Evolutionary conservation across 306 rosid species (phyloP), one percentile per base, ranked within the genome.

Genomic region (Citrullus amarus): DNA sequence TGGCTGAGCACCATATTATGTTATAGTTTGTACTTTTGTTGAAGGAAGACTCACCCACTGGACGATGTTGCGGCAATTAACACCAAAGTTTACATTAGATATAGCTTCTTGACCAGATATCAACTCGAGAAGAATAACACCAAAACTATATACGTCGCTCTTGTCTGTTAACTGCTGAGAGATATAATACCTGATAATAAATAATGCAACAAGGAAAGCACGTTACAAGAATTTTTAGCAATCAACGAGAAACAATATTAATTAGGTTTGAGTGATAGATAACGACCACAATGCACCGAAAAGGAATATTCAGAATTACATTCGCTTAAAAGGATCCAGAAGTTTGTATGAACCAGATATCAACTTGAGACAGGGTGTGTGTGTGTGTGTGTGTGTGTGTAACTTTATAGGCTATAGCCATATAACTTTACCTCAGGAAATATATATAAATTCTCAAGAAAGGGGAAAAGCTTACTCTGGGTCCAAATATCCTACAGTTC

Each of bases 91-190:
- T 66, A 91, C 96, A 75, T 91, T 95, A 1, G 99, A 95, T 85
- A 95, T 95, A 39, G 99, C 99, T 88, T 95, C 99, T 83, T 92
- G 97, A 83, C 99, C 99, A 1, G 99, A 95, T 82, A 95, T 91
- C 80, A 95, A 87, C 90, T 95, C 99, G 41, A 95, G 99, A 86
- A 95, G 99, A 87, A 95, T 92, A 79, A 95, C 99, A 1, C 99
- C 99, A 46, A 92, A 95, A 81, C 99, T 91, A 85, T 92, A 95
- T 55, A 92, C 93, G 59, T 95, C 99, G 74, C 99, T 95, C 85
- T 95, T 95, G 84, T 95, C 99, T 0, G 99, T 95, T 84, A 92
- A 84, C 88, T 95, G 97, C 85, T 95, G 99, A 59, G 99, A 95
- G 84, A 92, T 92, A 25, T 92, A 92, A 77, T 91, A 95, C 96